Percentiles rank a stretch among this genome's conserved stretches.
Evolutionary conservation across 202 grass and related monocot genomes (phyloP).

Genomic region (Digitaria exilis): DNA sequence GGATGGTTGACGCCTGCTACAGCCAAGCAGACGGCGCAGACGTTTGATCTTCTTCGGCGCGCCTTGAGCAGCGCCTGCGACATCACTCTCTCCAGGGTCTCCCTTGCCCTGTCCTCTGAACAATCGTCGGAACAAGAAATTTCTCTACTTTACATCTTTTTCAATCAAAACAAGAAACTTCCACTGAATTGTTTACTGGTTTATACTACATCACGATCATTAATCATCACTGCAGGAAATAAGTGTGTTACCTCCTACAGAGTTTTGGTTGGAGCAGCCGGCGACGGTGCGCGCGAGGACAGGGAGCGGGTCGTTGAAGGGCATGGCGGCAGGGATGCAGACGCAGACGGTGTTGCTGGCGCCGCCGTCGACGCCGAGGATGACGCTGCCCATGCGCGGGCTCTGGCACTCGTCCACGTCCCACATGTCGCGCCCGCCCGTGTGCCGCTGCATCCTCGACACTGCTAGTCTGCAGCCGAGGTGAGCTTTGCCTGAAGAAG

Average conservation of each 20-base stretch:
- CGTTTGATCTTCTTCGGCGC: constrained; percentile 42
- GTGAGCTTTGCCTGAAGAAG: no score
- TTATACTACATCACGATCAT: not conserved
- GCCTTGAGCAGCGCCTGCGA: constrained; percentile 67
- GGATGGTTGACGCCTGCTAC: constrained; percentile 74
- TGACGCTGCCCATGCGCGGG: constrained; percentile 48
- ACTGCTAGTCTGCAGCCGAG: no score
- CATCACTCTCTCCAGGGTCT: constrained; percentile 68
- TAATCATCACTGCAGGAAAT: not conserved
- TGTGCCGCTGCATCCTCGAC: constrained; percentile 42
- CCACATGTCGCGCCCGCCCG: constrained; percentile 46
- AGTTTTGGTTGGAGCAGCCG: constrained; percentile 81
- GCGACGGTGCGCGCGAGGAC: constrained; percentile 67
- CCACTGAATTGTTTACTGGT: no score
- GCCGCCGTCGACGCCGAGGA: constrained; percentile 76
- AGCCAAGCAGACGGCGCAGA: constrained; percentile 67
- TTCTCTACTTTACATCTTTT: not conserved
- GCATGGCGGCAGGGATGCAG: constrained; percentile 65
- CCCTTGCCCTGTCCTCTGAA: constrained; percentile 68
- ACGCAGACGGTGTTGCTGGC: constrained; percentile 78
- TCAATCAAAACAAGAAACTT: no score
- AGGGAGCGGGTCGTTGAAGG: constrained; percentile 58
- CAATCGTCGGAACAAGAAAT: constrained; percentile 16
- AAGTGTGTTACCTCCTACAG: constrained; percentile 59
- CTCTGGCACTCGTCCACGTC: constrained; percentile 45